Conservation (phyloP, 495 filamentous ascomycete genomes). For the Xylaria sp. region DNA sequence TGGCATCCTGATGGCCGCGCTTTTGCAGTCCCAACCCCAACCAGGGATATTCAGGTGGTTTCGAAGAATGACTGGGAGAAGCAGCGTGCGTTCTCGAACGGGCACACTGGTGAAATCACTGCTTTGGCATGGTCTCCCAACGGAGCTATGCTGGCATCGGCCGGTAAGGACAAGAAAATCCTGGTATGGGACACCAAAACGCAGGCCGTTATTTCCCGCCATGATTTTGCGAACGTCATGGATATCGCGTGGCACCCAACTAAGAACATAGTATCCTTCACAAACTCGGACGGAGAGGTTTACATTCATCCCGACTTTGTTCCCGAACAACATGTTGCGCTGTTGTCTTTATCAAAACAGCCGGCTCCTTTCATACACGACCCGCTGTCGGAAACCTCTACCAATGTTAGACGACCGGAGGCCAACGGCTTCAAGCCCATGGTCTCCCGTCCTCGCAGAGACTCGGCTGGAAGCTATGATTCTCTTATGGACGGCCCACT, state of each 20-base stretch:
- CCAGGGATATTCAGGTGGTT: conserved; percentile 83
- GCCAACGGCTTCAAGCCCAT: conserved; percentile 63
- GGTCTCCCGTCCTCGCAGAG: conserved; percentile 48
- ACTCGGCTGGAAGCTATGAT: conserved; percentile 55
- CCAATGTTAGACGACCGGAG: conserved; percentile 64
- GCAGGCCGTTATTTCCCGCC: conserved; percentile 74
- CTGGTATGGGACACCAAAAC: conserved; percentile 89
- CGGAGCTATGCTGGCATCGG: conserved; percentile 83
- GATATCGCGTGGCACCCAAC: conserved; percentile 90
- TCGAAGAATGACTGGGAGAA: conserved; percentile 86
- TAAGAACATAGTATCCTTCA: conserved; percentile 87
- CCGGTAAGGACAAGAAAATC: conserved; percentile 81
- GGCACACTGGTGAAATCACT: conserved; percentile 86
- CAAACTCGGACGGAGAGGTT: conserved; percentile 87
- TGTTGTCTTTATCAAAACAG: conserved; percentile 66
- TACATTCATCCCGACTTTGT: conserved; percentile 87
- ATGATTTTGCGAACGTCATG: conserved; percentile 80
- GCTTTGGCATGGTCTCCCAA: conserved; percentile 93
- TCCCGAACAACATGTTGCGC: conserved; percentile 63
- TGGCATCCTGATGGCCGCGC: conserved; percentile 97
- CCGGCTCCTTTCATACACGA: conserved; percentile 87
- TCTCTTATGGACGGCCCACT: conserved; percentile 59
- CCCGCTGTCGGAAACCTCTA: conserved; percentile 73
- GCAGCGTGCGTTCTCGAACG: conserved; percentile 76
- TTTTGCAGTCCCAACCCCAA: conserved; percentile 84